Base-by-base conservation (phyloP, 768 basidiomycete genomes). In the Russula foetens region DNA sequence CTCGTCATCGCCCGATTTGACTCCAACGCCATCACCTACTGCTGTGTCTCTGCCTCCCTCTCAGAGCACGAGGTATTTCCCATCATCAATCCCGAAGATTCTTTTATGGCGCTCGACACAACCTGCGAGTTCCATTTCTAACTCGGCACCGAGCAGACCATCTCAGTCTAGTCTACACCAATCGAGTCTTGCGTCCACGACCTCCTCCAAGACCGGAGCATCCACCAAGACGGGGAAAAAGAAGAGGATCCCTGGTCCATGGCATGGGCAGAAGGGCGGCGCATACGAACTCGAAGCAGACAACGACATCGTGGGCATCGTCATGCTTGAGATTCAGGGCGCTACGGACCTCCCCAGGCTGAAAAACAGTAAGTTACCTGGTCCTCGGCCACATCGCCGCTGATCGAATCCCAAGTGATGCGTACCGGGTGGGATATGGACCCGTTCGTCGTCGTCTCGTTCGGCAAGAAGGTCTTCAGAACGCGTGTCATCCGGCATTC, bases 401-500 rank as follows among this genome's bases (percentile, higher is more conserved):
- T 57, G 44, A 53, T 29, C 33, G 15, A 26, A 21, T 14, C 29
- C 50, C 58, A 90, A 61, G 90, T 92, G 84, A 92, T 86, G 1
- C 83, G 88, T 0, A 90, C 84, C 0, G 90, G 90, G 0, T 94
- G 86, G 82, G 95, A 98, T 70, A 97, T 98, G 94, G 94, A 98
- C 68, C 94, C 95, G 0, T 98, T 98, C 69, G 90, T 92, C 24
- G 93, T 99, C 63, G 82, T 95, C 64, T 92, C 92, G 3, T 99
- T 99, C 64, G 92, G 95, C 31, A 95, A 94, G 76, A 98, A 97
- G 71, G 91, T 98, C 5, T 98, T 98, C 75, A 81, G 95, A 2
- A 98, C 95, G 0, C 85, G 90, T 33, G 84, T 93, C 28, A 85
- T 94, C 56, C 82, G 93, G 4, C 92, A 94, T 71, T 85, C 83